Evolutionary conservation across 2,329 filamentous ascomycete genomes (phyloP).

Genomic region (Ophiocordyceps camponoti-rufipedis): DNA sequence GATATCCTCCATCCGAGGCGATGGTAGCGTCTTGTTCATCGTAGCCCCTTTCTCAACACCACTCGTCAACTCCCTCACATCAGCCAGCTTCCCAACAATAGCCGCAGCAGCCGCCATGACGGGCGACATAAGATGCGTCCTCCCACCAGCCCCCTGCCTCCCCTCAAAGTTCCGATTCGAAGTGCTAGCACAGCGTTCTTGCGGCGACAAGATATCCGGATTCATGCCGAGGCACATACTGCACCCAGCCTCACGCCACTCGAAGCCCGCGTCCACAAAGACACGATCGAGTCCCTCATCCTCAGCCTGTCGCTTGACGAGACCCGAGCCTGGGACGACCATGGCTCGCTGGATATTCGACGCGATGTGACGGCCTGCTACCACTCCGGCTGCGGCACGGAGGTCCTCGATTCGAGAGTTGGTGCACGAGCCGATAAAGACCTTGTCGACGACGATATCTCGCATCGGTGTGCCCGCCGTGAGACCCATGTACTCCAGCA

Average conservation of each 20-base stretch:
- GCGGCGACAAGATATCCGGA: slow-evolving; percentile 82
- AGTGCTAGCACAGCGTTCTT: slow-evolving; percentile 86
- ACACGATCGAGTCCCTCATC: slow-evolving; percentile 84
- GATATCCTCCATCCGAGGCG: background rate
- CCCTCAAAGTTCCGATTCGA: slow-evolving; percentile 97
- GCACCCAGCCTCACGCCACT: slow-evolving; percentile 96
- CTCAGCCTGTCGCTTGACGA: slow-evolving; percentile 86
- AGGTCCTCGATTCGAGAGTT: slow-evolving; percentile 95
- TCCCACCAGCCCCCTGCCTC: slow-evolving; percentile 75
- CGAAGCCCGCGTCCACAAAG: slow-evolving; percentile 81
- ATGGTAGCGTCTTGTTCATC: background rate
- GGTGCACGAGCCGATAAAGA: slow-evolving; percentile 96
- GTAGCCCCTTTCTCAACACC: background rate
- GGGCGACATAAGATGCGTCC: slow-evolving; percentile 92
- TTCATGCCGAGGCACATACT: slow-evolving; percentile 99
- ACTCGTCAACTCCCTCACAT: slow-evolving; percentile 60
- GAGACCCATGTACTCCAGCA: slow-evolving; percentile 93
- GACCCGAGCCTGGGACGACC: slow-evolving; percentile 88
- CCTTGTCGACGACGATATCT: slow-evolving; percentile 83
- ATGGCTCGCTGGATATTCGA: slow-evolving; percentile 82
- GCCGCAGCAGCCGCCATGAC: slow-evolving; percentile 90
- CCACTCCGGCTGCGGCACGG: slow-evolving; percentile 66
- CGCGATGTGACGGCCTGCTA: slow-evolving; percentile 76
- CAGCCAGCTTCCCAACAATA: slow-evolving; percentile 77
- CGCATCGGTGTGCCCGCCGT: slow-evolving; percentile 74